Percentiles rank a stretch among this genome's conserved stretches.
Conservation (phyloP, 2,329 filamentous ascomycete genomes). For the Talaromyces amestolkiae region DNA sequence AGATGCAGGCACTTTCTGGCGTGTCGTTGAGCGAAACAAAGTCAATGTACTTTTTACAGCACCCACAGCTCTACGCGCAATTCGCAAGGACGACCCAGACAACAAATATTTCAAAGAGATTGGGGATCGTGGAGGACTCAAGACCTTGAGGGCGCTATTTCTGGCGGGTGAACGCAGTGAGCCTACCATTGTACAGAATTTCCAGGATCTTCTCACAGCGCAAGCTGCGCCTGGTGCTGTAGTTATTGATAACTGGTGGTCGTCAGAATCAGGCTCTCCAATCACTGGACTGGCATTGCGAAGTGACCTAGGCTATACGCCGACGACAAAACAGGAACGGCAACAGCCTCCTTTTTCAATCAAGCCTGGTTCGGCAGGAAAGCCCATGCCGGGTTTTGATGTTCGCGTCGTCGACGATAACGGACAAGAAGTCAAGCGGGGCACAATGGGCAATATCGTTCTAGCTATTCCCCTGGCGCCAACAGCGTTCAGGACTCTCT, state of each 20-base stretch:
- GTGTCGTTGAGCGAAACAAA: conserved; percentile 78
- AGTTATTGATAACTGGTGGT: conserved; percentile 74
- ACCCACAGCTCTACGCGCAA: conserved; percentile 81
- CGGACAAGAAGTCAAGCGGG: conserved; percentile 67
- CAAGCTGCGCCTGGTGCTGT: conserved; percentile 63
- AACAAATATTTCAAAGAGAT: conserved; percentile 63
- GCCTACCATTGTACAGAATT: conserved; percentile 77
- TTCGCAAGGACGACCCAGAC: conserved; percentile 78
- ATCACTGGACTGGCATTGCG: conserved; percentile 65
- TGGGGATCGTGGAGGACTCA: conserved; percentile 69
- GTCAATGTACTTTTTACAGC: conserved; percentile 84
- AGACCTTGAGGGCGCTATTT: conserved; percentile 70
- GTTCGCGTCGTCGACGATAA: conserved; percentile 79
- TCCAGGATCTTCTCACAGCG: conserved; percentile 67
- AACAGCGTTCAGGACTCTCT: conserved; percentile 80
- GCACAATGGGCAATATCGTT: conserved; percentile 88
- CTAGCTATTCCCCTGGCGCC: conserved; percentile 78
- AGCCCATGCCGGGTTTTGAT: conserved; percentile 88
- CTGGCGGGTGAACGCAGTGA: conserved; percentile 88
- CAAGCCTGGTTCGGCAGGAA: conserved; percentile 83
- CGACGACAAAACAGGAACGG: conserved; percentile 19
- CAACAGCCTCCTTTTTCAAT: conserved; percentile 54
- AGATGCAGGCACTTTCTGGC: conserved; percentile 83
- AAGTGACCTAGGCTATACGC: conserved; percentile 57
- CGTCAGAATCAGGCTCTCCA: conserved; percentile 66